A percentile compares a stretch with the other conserved stretches of the same genome.
These are phyloP conservation scores for Cynanchum wilfordii DNA, from an alignment of 257 asterid genomes.

Conservation along the genomic window DNA sequence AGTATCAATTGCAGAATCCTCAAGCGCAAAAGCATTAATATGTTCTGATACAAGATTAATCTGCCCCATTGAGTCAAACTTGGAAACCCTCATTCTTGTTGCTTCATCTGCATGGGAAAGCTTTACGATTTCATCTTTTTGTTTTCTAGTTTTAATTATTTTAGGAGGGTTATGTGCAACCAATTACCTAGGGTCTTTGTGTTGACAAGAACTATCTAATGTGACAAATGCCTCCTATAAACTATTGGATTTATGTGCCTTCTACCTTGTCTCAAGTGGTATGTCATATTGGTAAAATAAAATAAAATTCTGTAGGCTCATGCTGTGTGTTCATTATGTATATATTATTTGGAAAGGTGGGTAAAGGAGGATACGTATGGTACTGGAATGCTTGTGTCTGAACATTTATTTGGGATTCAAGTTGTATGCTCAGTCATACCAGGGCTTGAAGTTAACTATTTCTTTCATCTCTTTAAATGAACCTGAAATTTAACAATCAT, in stretches of 20 bases:
- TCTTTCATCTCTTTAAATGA: background rate
- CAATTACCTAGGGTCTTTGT: background rate
- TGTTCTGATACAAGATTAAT: background rate
- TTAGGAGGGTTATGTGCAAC: background rate
- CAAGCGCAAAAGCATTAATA: background rate
- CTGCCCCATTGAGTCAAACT: background rate
- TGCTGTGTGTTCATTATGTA: background rate
- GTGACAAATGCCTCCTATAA: background rate
- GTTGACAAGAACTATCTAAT: background rate
- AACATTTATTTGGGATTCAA: background rate
- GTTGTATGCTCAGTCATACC: background rate
- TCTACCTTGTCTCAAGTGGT: background rate
- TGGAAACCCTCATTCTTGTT: background rate
- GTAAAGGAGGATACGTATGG: background rate
- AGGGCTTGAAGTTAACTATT: conserved; percentile 1
- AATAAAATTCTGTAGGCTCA: background rate
- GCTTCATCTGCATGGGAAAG: background rate
- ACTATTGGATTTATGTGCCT: background rate
- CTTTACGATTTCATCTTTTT: background rate
- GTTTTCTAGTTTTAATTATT: background rate
- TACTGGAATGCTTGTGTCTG: background rate
- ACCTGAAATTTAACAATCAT: too few relatives aligned
- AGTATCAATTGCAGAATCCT: conserved; percentile 6
- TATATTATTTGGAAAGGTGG: background rate
- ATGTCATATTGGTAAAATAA: background rate